Percentiles rank a stretch among this genome's conserved stretches.
phyloP scores from a whole-genome alignment of 2,329 filamentous ascomycete genomes.

The Fusarium annulatum region DNA sequence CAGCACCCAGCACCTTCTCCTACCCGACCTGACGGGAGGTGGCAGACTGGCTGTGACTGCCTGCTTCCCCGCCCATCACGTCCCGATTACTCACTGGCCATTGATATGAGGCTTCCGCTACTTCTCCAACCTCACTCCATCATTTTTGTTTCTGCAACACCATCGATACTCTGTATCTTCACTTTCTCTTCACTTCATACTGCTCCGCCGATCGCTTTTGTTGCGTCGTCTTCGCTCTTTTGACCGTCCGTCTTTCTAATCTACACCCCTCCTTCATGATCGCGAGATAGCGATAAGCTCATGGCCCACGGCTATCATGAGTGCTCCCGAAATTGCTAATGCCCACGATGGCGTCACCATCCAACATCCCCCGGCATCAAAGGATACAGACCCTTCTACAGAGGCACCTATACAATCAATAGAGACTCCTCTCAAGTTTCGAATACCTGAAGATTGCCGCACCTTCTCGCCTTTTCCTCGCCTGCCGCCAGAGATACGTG shows the following conservation, averaged over 20 bases:
- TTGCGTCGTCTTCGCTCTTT: not conserved
- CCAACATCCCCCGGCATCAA: not conserved
- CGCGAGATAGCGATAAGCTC: slow-evolving; percentile 32
- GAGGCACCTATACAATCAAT: not conserved
- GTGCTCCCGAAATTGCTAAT: slow-evolving; percentile 17
- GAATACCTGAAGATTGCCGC: slow-evolving; percentile 47
- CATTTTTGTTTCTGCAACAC: slow-evolving; percentile 23
- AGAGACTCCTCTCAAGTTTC: slow-evolving; percentile 44
- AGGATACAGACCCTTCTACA: not conserved
- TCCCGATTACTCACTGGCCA: slow-evolving; percentile 7
- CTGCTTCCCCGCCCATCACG: slow-evolving; percentile 23
- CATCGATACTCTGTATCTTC: slow-evolving; percentile 36
- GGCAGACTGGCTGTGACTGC: slow-evolving; percentile 1
- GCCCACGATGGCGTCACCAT: not conserved
- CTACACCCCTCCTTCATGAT: slow-evolving; percentile 33
- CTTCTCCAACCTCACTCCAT: slow-evolving; percentile 24
- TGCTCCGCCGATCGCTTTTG: not conserved
- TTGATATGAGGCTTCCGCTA: slow-evolving; percentile 7
- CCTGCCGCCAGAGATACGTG: slow-evolving; percentile 52
- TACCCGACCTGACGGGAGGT: not conserved
- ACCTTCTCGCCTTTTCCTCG: slow-evolving; percentile 47
- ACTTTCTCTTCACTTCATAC: not conserved
- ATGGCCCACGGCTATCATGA: slow-evolving; percentile 38
- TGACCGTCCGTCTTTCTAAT: not conserved
- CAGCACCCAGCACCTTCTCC: not conserved